A percentile compares a stretch with the other conserved stretches of the same genome.
Conservation (phyloP, 78 protist species). For the Protostelium mycophagum region DNA sequence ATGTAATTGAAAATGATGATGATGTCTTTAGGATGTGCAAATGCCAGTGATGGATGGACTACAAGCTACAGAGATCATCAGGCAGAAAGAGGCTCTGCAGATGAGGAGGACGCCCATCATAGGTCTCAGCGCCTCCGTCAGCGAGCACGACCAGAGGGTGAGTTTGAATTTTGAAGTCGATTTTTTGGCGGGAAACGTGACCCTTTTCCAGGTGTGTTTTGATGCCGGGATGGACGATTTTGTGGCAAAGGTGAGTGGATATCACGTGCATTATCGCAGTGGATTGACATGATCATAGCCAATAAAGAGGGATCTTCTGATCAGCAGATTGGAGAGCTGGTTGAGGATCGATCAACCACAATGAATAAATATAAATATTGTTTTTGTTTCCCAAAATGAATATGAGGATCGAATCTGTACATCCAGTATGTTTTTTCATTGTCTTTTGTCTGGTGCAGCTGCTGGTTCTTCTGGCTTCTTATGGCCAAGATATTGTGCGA, state of each 20-base stretch:
- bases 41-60: background rate
- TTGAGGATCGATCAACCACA: no score
- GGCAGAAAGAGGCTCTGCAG: background rate
- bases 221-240: background rate
- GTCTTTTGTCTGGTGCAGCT: no score
- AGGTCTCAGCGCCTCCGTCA: background rate
- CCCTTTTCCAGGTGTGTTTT: no score
- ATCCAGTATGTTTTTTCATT: no score
- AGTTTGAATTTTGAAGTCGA: background rate
- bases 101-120: background rate
- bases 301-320: background rate
- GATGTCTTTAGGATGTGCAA: background rate
- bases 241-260: background rate
- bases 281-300: background rate
- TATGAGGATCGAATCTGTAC: no score
- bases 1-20: no score
- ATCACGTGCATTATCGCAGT: background rate
- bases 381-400: no score
- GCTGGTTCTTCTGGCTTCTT: background rate
- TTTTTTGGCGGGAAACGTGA: background rate
- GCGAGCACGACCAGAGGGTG: background rate
- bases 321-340: background rate
- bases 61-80: background rate
- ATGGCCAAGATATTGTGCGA: background rate
- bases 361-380: no score